Conservation (phyloP, 768 basidiomycete species). For the Tephrocybe sp. region DNA sequence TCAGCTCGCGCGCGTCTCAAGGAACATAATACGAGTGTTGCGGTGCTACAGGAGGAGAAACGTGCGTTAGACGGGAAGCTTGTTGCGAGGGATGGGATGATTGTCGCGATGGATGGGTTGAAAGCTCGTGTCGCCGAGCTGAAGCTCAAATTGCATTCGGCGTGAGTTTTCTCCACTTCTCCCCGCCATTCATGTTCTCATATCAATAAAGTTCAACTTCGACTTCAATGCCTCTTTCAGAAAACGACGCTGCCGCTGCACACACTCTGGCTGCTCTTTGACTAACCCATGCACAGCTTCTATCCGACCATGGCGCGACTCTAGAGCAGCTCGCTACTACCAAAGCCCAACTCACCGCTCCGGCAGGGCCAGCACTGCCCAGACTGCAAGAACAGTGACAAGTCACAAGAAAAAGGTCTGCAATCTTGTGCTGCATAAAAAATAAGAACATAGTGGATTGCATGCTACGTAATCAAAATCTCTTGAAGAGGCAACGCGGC, state of each 20-base stretch:
- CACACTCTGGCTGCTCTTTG: slow-evolving; percentile 60
- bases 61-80: slow-evolving; percentile 56
- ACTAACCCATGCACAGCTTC: slow-evolving; percentile 55
- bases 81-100: slow-evolving; percentile 43
- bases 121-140: slow-evolving; percentile 67
- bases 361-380: no score
- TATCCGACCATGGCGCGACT: slow-evolving; percentile 66
- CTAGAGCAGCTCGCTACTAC: slow-evolving; percentile 44
- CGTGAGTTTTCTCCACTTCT: no score
- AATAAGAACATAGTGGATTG: no score
- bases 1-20: slow-evolving; percentile 55
- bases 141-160: slow-evolving; percentile 46
- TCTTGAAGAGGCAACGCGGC: no score
- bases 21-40: slow-evolving; percentile 57
- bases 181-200: no score
- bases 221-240: slow-evolving; percentile 14
- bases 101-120: slow-evolving; percentile 48
- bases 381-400: no score
- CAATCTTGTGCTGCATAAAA: no score
- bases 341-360: slow-evolving; percentile 35
- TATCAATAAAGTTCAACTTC: no score
- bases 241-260: slow-evolving; percentile 38
- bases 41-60: slow-evolving; percentile 76
- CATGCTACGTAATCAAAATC: no score
- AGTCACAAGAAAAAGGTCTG: no score